A percentile compares a stretch with the other conserved stretches of the same genome.
phyloP scores from a whole-genome alignment of 2,329 filamentous ascomycete species.

The Cercospora sesami region DNA sequence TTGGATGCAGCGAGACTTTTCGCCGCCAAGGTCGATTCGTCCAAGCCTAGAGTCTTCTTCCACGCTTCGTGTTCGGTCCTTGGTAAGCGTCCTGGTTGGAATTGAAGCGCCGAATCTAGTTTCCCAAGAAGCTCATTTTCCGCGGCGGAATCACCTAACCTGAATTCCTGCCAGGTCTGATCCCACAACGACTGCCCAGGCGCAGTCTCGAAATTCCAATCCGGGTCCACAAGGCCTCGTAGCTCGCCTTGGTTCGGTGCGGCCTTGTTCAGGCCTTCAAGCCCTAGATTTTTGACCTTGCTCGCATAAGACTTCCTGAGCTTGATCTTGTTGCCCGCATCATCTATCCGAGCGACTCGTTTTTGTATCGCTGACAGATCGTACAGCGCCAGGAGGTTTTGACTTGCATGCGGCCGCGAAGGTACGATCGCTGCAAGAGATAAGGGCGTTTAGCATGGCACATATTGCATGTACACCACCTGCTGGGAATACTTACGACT shows the following conservation, averaged over 20 bases:
- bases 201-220: conserved; percentile 29
- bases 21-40: conserved; percentile 40
- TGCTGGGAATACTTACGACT: conserved; percentile 36
- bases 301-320: conserved; percentile 59
- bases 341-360: conserved; percentile 61
- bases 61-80: conserved; percentile 44
- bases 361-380: conserved; percentile 56
- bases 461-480: conserved; percentile 28
- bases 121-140: conserved; percentile 39
- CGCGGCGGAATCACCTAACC: conserved; percentile 39
- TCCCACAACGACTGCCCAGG: conserved; percentile 36
- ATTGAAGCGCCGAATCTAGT: conserved; percentile 45
- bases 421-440: conserved; percentile 42
- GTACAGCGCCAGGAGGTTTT: conserved; percentile 62
- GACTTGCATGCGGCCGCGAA: conserved; percentile 57
- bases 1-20: conserved; percentile 27
- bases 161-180: conserved; percentile 41
- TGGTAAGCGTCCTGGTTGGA: conserved; percentile 47
- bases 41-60: conserved; percentile 47
- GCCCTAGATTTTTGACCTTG: conserved; percentile 52
- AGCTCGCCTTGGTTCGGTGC: conserved; percentile 42
- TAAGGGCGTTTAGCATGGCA: conserved; percentile 41
- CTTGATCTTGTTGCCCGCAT: conserved; percentile 66
- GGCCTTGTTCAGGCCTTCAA: conserved; percentile 53
- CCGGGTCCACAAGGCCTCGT: conserved; percentile 38